Percentiles rank a stretch among this genome's conserved stretches.
phyloP scores from a whole-genome alignment of 225 moss, liverwort and hornwort species.

The Rhytidiadelphus loreus region DNA sequence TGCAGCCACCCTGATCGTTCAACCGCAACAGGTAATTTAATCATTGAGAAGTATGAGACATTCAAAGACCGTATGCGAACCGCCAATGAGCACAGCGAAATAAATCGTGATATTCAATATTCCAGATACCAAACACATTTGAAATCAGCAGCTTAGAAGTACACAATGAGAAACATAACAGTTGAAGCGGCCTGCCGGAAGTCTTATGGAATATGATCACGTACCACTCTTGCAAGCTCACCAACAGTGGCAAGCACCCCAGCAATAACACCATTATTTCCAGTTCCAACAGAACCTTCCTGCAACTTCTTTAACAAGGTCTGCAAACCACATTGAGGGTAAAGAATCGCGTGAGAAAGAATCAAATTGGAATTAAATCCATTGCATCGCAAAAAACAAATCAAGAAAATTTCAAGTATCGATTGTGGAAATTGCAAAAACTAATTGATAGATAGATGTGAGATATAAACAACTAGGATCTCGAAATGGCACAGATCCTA shows the following conservation, averaged over 20 bases:
- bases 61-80: background rate
- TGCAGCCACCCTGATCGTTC: constrained; percentile 66
- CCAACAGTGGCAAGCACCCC: constrained; percentile 95
- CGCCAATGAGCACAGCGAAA: background rate
- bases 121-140: background rate
- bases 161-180: background rate
- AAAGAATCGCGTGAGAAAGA: background rate
- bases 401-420: background rate
- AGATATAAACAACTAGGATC: background rate
- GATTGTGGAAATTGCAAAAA: background rate
- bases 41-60: background rate
- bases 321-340: constrained; percentile 19
- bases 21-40: constrained; percentile 2
- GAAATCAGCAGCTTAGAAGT: background rate
- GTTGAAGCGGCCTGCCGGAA: background rate
- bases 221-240: constrained; percentile 90
- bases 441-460: background rate
- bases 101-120: background rate
- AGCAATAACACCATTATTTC: constrained; percentile 87
- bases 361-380: background rate
- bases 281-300: constrained; percentile 73
- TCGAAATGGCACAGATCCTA: background rate
- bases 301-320: constrained; percentile 71
- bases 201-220: background rate
- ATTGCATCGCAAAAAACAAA: background rate